Conservation (phyloP, 208 protist genomes). For the Angomonas desouzai region DNA sequence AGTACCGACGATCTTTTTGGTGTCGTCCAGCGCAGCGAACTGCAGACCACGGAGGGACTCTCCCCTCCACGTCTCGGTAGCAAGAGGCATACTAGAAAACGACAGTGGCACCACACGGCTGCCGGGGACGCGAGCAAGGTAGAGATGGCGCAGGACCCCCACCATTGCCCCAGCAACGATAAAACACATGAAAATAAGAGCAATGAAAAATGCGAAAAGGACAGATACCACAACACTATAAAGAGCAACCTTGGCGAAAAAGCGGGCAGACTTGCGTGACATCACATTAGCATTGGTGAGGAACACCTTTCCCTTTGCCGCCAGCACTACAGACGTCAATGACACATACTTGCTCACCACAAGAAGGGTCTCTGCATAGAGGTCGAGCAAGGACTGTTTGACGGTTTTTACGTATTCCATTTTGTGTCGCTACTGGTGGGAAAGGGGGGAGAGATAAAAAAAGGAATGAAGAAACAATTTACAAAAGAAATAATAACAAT, state of each 20-base stretch:
- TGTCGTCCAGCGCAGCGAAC: constrained; percentile 18
- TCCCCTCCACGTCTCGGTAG: constrained; percentile 52
- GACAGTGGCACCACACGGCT: constrained; percentile 42
- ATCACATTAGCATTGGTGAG: neutral
- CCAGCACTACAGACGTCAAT: neutral
- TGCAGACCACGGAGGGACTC: constrained; percentile 5
- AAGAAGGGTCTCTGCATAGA: neutral
- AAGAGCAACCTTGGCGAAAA: constrained; percentile 7
- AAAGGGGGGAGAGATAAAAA: neutral
- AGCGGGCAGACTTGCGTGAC: neutral
- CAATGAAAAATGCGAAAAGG: too few species aligned
- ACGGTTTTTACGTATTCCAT: neutral
- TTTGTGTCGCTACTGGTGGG: neutral
- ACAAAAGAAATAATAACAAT: neutral
- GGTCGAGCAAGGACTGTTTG: neutral
- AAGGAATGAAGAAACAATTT: neutral
- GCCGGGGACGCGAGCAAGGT: constrained; percentile 41
- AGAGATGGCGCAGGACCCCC: constrained; percentile 25
- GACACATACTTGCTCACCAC: neutral
- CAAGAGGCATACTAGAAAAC: constrained; percentile 58
- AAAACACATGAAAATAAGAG: constrained; percentile 23
- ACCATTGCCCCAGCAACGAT: constrained; percentile 27
- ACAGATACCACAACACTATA: constrained; percentile 20
- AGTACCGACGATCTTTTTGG: constrained; percentile 1
- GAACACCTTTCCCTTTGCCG: neutral